Conservation (phyloP, 768 basidiomycete genomes). For the Agaricus blazei region DNA sequence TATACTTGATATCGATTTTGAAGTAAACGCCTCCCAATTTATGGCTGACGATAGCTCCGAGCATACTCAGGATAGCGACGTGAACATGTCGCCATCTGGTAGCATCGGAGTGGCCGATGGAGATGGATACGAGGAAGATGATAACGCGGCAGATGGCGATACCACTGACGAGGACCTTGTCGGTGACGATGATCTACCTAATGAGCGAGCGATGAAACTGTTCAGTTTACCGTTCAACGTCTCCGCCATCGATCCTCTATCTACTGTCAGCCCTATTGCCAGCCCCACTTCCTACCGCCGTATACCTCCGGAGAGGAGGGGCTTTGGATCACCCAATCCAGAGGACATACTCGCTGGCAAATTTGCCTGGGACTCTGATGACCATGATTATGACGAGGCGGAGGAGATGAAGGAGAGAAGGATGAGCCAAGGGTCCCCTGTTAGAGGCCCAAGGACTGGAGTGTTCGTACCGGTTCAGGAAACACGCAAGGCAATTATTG, state of each 20-base stretch:
- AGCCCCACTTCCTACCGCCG: conserved; percentile 35
- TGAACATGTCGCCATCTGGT: conserved; percentile 25
- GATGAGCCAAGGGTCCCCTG: conserved; percentile 21
- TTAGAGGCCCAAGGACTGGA: conserved; percentile 32
- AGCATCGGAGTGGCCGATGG: conserved; percentile 37
- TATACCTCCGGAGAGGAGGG: conserved; percentile 7
- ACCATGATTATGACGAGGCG: conserved; percentile 25
- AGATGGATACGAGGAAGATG: conserved; percentile 43
- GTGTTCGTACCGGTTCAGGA: conserved; percentile 32
- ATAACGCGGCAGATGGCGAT: conserved; percentile 57
- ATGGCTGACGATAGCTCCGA: conserved; percentile 44
- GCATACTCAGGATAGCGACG: conserved; percentile 45
- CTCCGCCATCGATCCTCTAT: conserved; percentile 67
- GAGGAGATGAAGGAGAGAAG: conserved; percentile 21
- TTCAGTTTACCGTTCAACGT: conserved; percentile 63
- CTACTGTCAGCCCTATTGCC: conserved; percentile 59
- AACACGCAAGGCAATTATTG: conserved; percentile 39
- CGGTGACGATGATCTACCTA: conserved; percentile 67
- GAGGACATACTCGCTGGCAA: conserved; percentile 66
- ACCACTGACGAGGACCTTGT: conserved; percentile 84
- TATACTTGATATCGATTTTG: conserved; percentile 68
- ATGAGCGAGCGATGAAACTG: conserved; percentile 68
- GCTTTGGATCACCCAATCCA: conserved; percentile 42
- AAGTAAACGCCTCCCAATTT: conserved; percentile 51
- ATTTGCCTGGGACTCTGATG: conserved; percentile 48